These are phyloP conservation scores for Verruconis gallopava DNA, from an alignment of 2,329 filamentous ascomycete genomes.

Conservation along the genomic window DNA sequence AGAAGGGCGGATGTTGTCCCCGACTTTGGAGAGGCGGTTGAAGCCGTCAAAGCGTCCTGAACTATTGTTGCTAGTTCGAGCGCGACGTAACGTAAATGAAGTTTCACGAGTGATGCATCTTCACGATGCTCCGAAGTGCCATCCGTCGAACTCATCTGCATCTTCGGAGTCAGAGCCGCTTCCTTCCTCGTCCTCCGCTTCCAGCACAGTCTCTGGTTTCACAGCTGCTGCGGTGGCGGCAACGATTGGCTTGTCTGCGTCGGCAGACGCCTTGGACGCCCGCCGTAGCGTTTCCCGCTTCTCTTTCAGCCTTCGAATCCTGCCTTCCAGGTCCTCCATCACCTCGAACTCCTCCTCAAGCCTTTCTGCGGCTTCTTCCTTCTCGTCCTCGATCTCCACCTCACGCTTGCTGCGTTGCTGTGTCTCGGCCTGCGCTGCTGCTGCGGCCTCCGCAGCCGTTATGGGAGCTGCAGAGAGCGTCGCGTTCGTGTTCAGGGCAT, in stretches of 20 bases:
- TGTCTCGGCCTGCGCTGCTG: constrained; percentile 32
- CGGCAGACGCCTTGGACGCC: constrained; percentile 10
- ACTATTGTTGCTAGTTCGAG: not conserved
- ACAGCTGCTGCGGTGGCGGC: constrained; percentile 1
- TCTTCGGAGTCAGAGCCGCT: constrained; percentile 21
- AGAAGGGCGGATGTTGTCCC: constrained; percentile 40
- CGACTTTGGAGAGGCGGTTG: constrained; percentile 38
- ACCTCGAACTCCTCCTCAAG: constrained; percentile 37
- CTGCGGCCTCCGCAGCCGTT: constrained; percentile 33
- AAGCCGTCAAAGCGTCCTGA: constrained; percentile 14
- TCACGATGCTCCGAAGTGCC: constrained; percentile 6
- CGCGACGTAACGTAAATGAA: too few relatives aligned
- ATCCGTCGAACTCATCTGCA: constrained; percentile 22
- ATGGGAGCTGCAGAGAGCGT: constrained; percentile 34
- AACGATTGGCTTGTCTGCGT: constrained; percentile 10
- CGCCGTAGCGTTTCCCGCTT: constrained; percentile 30
- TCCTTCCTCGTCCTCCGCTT: constrained; percentile 16
- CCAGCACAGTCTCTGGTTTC: constrained; percentile 1
- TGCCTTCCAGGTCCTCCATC: constrained; percentile 35
- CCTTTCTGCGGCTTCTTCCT: constrained; percentile 32
- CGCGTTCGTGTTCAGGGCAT: constrained; percentile 20
- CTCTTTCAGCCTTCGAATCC: constrained; percentile 31
- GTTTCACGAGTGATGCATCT: not conserved
- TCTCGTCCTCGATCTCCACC: constrained; percentile 34
- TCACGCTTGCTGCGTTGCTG: constrained; percentile 29